These are phyloP conservation scores for Metschnikowia reukaufii DNA, from an alignment of 805 yeast species.

Conservation along the genomic window DNA sequence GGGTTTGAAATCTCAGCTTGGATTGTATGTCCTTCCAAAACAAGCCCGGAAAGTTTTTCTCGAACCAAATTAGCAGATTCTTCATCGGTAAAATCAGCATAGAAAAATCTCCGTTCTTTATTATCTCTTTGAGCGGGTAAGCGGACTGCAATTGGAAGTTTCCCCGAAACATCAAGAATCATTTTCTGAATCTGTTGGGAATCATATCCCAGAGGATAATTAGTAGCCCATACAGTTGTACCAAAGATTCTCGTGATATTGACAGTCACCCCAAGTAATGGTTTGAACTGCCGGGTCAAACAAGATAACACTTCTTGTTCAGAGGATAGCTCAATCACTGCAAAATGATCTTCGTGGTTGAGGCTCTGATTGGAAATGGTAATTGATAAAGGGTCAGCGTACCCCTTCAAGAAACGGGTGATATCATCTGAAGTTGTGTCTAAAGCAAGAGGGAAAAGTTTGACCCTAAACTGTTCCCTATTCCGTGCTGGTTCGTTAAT, in stretches of 20 bases:
- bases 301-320: conserved; percentile 55
- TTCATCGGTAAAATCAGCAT: conserved; percentile 56
- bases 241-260: conserved; percentile 45
- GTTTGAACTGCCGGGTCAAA: conserved; percentile 57
- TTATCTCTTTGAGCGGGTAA: conserved; percentile 62
- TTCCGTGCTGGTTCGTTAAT: conserved; percentile 35
- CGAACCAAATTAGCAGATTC: conserved; percentile 45
- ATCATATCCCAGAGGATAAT: conserved; percentile 60
- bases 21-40: conserved; percentile 34
- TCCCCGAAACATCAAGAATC: conserved; percentile 32
- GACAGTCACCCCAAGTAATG: conserved; percentile 43
- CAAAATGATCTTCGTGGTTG: conserved; percentile 27
- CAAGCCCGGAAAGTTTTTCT: conserved; percentile 28
- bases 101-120: conserved; percentile 67
- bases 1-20: conserved; percentile 68
- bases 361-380: conserved; percentile 13
- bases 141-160: conserved; percentile 51
- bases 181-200: conserved; percentile 37
- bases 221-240: conserved; percentile 69
- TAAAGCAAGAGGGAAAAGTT: conserved; percentile 50
- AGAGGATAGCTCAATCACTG: conserved; percentile 57
- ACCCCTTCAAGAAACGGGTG: conserved; percentile 50
- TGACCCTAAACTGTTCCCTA: conserved; percentile 59
- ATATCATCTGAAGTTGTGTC: conserved; percentile 41
- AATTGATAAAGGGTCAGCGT: conserved; percentile 54